Conservation (phyloP, 2,329 filamentous ascomycete species). For the Kalmusia sp. region DNA sequence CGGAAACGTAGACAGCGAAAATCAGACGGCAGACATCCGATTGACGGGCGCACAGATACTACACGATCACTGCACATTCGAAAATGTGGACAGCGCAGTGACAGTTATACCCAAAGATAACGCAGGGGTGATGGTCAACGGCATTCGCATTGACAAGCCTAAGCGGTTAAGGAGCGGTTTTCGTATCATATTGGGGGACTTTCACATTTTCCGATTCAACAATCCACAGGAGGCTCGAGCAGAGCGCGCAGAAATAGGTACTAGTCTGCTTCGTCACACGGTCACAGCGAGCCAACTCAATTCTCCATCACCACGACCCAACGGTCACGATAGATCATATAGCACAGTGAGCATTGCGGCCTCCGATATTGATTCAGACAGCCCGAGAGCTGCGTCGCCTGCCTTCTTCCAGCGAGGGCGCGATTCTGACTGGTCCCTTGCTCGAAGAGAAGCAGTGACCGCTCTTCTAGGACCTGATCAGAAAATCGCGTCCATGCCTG, state of each 20-base stretch:
- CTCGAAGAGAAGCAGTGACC: constrained; percentile 88
- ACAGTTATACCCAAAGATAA: constrained; percentile 87
- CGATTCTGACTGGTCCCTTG: constrained; percentile 95
- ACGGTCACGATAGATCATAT: constrained; percentile 75
- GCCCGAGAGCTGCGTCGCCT: constrained; percentile 81
- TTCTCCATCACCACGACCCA: constrained; percentile 66
- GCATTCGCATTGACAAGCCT: constrained; percentile 84
- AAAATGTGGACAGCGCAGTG: constrained; percentile 92
- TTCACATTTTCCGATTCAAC: constrained; percentile 98
- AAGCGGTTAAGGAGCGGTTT: constrained; percentile 89
- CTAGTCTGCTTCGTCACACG: constrained; percentile 84
- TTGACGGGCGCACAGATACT: constrained; percentile 93
- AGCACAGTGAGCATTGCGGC: constrained; percentile 73
- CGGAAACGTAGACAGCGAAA: constrained; percentile 88
- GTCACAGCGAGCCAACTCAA: constrained; percentile 69
- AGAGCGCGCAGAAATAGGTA: constrained; percentile 81
- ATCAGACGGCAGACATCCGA: constrained; percentile 80
- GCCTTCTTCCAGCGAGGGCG: constrained; percentile 70
- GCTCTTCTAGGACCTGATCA: constrained; percentile 90
- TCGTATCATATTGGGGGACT: constrained; percentile 94
- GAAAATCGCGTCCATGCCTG: constrained; percentile 86
- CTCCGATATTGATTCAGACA: constrained; percentile 76
- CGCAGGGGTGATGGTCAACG: constrained; percentile 98
- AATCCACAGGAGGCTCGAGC: constrained; percentile 95
- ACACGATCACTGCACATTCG: constrained; percentile 90